Base-by-base conservation (phyloP, 2,329 filamentous ascomycete species). In the Periconia sp. region DNA sequence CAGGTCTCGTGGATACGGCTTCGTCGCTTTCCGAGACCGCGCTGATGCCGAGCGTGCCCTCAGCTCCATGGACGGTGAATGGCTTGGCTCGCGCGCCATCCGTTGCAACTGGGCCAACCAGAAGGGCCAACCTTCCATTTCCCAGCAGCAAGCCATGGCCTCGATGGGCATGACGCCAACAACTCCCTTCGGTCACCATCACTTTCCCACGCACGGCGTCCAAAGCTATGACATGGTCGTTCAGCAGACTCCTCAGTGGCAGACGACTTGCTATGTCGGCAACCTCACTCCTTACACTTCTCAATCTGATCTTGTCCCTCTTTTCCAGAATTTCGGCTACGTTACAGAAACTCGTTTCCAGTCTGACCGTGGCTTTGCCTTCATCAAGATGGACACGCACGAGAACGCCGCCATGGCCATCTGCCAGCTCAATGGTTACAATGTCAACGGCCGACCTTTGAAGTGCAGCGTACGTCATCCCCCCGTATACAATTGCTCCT, bases 21-120 rank as follows among this genome's bases (percentile, higher is more conserved):
- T 99, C 67, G 92, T 97, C 58, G 94, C 94, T 36, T 99, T 95
- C 82, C 88, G 92, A 51, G 94, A 99, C 52, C 89, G 92, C 52
- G 77, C 83, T 24, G 94, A 99, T 65, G 94, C 94, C 19, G 94
- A 99, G 72, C 96, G 96, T 75, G 92, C 94, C 2, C 74, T 99
- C 64, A 95, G 87, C 75, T 91, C 91, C 51, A 99, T 99, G 94
- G 94, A 99, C 65, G 94, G 94, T 51, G 94, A 99, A 76, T 99
- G 94, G 94, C 86, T 99, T 37, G 94, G 94, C 40, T 97, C 94
- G 61, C 89, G 94, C 54, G 94, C 94, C 28, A 99, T 99, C 67
- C 92, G 94, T 60, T 97, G 92, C 82, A 99, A 99, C 79, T 99
- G 94, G 94, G 94, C 94, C 48, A 99, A 99, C 77, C 94, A 99